These are phyloP conservation scores for Pezicula radicicola DNA, from an alignment of 2,329 filamentous ascomycete genomes.

Conservation along the genomic window DNA sequence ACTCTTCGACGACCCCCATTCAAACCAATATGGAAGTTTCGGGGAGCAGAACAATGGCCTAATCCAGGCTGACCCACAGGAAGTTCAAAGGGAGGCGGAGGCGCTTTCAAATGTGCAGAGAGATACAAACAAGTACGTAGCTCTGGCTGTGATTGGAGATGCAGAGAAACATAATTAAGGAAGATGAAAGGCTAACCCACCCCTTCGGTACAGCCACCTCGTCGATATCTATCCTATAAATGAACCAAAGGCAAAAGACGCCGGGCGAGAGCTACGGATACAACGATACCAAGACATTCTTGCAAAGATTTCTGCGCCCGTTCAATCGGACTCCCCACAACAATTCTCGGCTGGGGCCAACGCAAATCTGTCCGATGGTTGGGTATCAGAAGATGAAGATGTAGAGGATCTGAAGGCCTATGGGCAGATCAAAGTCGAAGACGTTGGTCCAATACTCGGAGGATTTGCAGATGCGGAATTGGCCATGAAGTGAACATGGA, in stretches of 20 bases:
- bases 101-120: slow-evolving; percentile 62
- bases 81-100: slow-evolving; percentile 62
- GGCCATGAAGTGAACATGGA: slow-evolving; percentile 24
- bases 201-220: slow-evolving; percentile 49
- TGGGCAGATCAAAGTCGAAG: slow-evolving; percentile 27
- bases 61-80: slow-evolving; percentile 55
- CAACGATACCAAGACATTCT: slow-evolving; percentile 60
- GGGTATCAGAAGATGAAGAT: slow-evolving; percentile 38
- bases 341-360: slow-evolving; percentile 24
- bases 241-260: slow-evolving; percentile 47
- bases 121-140: slow-evolving; percentile 58
- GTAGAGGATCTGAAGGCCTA: slow-evolving; percentile 24
- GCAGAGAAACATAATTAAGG: background rate
- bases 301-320: slow-evolving; percentile 50
- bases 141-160: background rate
- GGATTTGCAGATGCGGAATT: slow-evolving; percentile 30
- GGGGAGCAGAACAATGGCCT: slow-evolving; percentile 49
- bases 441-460: slow-evolving; percentile 29
- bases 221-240: slow-evolving; percentile 67
- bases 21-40: slow-evolving; percentile 61
- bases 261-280: slow-evolving; percentile 53
- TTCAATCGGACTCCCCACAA: slow-evolving; percentile 36
- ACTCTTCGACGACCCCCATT: slow-evolving; percentile 58
- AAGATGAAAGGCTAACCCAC: slow-evolving; percentile 12
- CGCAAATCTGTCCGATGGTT: slow-evolving; percentile 32